Conservation (phyloP, 2,329 filamentous ascomycete species). For the Pseudopithomyces maydicus region DNA sequence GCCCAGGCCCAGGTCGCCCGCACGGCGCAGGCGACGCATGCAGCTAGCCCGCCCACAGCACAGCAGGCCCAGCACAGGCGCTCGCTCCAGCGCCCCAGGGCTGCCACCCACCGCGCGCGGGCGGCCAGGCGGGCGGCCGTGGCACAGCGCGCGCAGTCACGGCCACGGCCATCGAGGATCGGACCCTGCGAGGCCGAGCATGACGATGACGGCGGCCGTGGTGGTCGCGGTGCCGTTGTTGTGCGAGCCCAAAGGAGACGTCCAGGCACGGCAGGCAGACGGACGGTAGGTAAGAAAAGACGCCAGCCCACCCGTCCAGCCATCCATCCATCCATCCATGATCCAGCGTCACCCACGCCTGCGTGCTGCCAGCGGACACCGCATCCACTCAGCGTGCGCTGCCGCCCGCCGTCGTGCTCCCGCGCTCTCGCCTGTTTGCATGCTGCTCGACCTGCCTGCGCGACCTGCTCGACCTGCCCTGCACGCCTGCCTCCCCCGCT, state of each 20-base stretch:
- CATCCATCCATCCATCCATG: too few relatives aligned
- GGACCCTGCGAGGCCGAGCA: background rate
- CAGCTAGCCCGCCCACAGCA: slow-evolving; percentile 7
- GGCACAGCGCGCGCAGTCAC: background rate
- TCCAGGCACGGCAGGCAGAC: too few relatives aligned
- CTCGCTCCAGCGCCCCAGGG: too few relatives aligned
- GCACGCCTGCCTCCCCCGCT: background rate
- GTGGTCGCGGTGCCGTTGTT: too few relatives aligned
- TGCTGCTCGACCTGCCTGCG: background rate
- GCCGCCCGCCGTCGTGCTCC: slow-evolving; percentile 1
- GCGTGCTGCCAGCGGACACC: slow-evolving; percentile 8
- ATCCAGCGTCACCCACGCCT: too few relatives aligned
- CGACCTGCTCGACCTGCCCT: background rate
- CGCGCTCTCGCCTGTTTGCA: background rate
- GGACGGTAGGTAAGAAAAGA: too few relatives aligned
- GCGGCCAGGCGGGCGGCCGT: slow-evolving; percentile 2
- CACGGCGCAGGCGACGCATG: slow-evolving; percentile 8
- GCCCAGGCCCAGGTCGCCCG: background rate
- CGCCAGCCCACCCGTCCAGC: background rate
- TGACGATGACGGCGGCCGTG: background rate
- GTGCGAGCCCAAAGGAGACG: too few relatives aligned
- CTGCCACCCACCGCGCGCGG: background rate
- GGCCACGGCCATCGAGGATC: background rate
- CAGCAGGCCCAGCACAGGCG: background rate
- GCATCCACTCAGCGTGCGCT: slow-evolving; percentile 12